Percentiles rank a stretch among this genome's conserved stretches.
These are phyloP conservation scores for Lentinula boryana DNA, from an alignment of 768 basidiomycete species.

Conservation along the genomic window DNA sequence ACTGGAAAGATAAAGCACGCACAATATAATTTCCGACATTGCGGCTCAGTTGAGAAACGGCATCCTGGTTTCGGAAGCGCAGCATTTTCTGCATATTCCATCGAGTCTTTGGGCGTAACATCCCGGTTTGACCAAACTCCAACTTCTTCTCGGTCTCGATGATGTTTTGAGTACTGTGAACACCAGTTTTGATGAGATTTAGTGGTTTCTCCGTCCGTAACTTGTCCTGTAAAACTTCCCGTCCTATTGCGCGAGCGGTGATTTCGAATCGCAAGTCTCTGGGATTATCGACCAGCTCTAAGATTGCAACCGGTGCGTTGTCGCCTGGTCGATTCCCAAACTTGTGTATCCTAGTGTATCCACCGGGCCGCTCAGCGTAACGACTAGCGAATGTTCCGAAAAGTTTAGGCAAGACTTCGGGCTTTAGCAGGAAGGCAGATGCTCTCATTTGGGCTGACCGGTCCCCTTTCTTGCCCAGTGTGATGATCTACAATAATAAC, in stretches of 20 bases:
- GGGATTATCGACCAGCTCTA: constrained; percentile 95
- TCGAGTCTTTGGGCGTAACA: constrained; percentile 59
- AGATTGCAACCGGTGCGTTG: constrained; percentile 86
- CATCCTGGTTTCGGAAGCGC: constrained; percentile 46
- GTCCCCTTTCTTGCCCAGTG: constrained; percentile 82
- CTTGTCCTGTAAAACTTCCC: constrained; percentile 65
- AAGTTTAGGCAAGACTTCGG: constrained; percentile 69
- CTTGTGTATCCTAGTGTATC: constrained; percentile 92
- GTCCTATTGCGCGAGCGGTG: constrained; percentile 81
- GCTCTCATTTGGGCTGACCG: constrained; percentile 67
- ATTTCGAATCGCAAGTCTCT: constrained; percentile 84
- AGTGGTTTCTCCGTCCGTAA: constrained; percentile 38
- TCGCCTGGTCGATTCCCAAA: constrained; percentile 88
- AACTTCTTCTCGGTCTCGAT: constrained; percentile 44
- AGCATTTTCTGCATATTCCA: constrained; percentile 75
- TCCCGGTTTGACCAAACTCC: constrained; percentile 25
- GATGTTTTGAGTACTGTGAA: constrained; percentile 35
- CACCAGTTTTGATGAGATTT: constrained; percentile 46
- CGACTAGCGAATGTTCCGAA: constrained; percentile 76
- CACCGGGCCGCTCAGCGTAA: constrained; percentile 79
- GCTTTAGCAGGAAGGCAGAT: constrained; percentile 72
- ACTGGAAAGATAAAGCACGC: constrained; percentile 21
- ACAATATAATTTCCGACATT: constrained; percentile 67
- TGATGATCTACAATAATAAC: constrained; percentile 62
- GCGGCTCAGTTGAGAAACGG: constrained; percentile 39